Conservation (phyloP, 1,284 basidiomycete species). For the Puccinia coronata region DNA sequence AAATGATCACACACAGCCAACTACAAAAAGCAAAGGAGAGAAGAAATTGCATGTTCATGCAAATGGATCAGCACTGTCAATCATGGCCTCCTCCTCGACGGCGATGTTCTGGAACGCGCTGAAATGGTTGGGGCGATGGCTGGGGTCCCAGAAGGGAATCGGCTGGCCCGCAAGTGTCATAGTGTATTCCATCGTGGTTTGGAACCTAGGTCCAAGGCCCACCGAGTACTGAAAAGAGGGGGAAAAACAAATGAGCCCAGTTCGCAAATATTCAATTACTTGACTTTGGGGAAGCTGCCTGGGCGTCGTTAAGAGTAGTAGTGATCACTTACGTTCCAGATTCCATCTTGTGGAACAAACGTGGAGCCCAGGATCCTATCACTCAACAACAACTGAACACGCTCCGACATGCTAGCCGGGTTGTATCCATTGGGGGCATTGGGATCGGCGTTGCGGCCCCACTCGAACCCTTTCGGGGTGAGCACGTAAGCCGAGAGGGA, state of each 20-base stretch:
- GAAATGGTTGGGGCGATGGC: constrained; percentile 71
- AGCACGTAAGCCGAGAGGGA: constrained; percentile 90
- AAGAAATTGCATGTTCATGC: constrained; percentile 49
- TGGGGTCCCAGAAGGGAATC: constrained; percentile 90
- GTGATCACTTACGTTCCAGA: constrained; percentile 64
- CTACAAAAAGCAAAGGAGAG: not conserved
- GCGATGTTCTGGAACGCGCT: constrained; percentile 55
- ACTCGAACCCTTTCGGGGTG: constrained; percentile 85
- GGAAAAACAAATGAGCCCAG: constrained; percentile 77
- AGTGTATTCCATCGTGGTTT: constrained; percentile 76
- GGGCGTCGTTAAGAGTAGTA: constrained; percentile 75
- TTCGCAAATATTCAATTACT: constrained; percentile 60
- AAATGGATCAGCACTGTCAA: constrained; percentile 57
- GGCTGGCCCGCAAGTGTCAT: constrained; percentile 84
- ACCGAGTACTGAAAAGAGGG: constrained; percentile 66
- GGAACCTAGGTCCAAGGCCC: constrained; percentile 84
- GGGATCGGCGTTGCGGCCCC: constrained; percentile 75
- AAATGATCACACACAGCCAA: not conserved
- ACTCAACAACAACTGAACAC: constrained; percentile 88
- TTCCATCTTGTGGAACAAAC: constrained; percentile 53
- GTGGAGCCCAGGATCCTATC: constrained; percentile 65
- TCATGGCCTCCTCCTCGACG: constrained; percentile 52
- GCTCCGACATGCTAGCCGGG: constrained; percentile 87
- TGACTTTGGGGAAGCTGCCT: constrained; percentile 64
- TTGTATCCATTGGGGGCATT: constrained; percentile 71